Evolutionary conservation across 805 yeast genomes (phyloP).

Genomic region (Starmerella ratchasimensis): DNA sequence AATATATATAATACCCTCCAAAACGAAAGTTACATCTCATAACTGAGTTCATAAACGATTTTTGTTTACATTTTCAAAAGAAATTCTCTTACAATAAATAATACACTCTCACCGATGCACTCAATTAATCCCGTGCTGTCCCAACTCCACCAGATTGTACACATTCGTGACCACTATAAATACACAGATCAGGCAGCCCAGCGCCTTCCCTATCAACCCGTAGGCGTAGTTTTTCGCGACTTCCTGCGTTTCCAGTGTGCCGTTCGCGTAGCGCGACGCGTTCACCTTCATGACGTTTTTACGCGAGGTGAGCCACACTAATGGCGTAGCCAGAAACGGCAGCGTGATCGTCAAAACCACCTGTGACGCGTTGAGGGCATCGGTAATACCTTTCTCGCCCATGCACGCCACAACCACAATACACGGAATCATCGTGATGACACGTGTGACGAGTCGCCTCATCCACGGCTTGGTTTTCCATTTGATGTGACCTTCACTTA

Average conservation of each 20-base stretch:
- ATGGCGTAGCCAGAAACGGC: constrained; percentile 76
- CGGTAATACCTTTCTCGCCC: constrained; percentile 58
- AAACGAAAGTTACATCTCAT: too few species aligned
- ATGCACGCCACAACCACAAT: constrained; percentile 53
- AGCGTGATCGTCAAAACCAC: constrained; percentile 68
- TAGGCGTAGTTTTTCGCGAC: constrained; percentile 33
- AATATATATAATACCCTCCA: neutral
- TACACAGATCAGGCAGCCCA: constrained; percentile 52
- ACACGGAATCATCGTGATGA: constrained; percentile 72
- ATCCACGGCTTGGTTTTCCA: constrained; percentile 76
- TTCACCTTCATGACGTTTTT: constrained; percentile 46
- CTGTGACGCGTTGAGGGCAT: constrained; percentile 73
- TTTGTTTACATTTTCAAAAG: neutral
- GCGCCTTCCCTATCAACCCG: constrained; percentile 39
- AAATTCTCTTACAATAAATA: neutral
- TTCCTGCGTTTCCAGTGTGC: constrained; percentile 5
- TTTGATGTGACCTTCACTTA: constrained; percentile 75
- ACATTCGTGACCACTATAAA: constrained; percentile 59
- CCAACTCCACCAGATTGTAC: constrained; percentile 41
- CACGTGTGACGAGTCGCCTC: constrained; percentile 62
- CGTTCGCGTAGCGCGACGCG: constrained; percentile 11
- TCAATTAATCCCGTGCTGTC: constrained; percentile 22
- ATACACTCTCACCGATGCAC: neutral
- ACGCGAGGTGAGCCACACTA: constrained; percentile 65
- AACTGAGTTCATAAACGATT: too few species aligned